Percentiles rank a stretch among this genome's conserved stretches.
phyloP scores from a whole-genome alignment of 176 grass and related monocot species.

The Pharus latifolius region DNA sequence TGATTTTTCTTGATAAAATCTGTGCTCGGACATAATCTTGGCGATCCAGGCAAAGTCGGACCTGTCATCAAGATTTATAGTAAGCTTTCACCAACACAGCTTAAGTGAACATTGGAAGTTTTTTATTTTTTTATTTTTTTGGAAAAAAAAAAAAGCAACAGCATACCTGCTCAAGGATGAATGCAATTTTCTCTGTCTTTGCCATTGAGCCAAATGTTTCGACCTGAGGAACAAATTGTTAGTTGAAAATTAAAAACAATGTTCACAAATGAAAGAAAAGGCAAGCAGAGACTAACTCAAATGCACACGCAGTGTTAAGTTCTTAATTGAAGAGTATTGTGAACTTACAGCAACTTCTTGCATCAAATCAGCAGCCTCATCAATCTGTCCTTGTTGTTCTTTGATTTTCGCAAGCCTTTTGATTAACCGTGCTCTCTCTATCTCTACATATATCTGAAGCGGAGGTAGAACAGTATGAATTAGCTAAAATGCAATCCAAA shows the following conservation, averaged over 20 bases:
- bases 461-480: not conserved
- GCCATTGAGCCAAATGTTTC: slow-evolving; percentile 99
- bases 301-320: not conserved
- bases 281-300: not conserved
- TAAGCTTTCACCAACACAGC: not conserved
- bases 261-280: not conserved
- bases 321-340: not conserved
- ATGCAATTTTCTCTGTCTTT: slow-evolving; percentile 92
- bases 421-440: slow-evolving; percentile 92
- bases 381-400: slow-evolving; percentile 74
- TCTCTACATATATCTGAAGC: slow-evolving; percentile 90
- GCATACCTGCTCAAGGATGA: slow-evolving; percentile 90
- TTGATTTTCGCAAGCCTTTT: slow-evolving; percentile 97
- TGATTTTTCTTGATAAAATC: slow-evolving; percentile 95
- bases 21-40: slow-evolving; percentile 85
- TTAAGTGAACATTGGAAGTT: not conserved
- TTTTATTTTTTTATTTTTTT: not conserved
- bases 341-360: slow-evolving; percentile 99
- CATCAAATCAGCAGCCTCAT: slow-evolving; percentile 96
- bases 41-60: slow-evolving; percentile 78
- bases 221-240: slow-evolving; percentile 42
- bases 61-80: slow-evolving; percentile 32
- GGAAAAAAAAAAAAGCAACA: not conserved
- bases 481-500: not conserved
- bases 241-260: not conserved